Evolutionary conservation across 2,329 filamentous ascomycete species (phyloP), one percentile per base, ranked within the genome.

Genomic region (Nannizzia gypsea): DNA sequence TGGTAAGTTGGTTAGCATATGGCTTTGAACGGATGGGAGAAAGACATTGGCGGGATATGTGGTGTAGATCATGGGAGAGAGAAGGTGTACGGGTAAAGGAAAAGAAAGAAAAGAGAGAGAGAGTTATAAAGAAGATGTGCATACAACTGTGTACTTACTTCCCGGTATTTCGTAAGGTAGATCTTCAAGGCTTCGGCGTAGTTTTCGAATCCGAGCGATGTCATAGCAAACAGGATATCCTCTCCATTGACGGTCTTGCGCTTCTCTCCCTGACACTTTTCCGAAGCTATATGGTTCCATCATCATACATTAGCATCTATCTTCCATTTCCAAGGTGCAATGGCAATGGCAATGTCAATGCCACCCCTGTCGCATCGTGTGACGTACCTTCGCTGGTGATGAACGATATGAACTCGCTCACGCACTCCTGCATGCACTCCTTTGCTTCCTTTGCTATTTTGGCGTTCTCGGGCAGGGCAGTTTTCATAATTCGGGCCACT

Each of bases 401-500:
- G 80, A 99, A 99, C 5, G 90, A 96, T 79, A 99, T 99, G 76
- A 99, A 99, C 77, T 99, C 93, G 84, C 91, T 96, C 61, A 99
- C 93, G 72, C 93, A 99, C 76, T 99, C 93, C 75, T 99, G 93
- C 93, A 99, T 97, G 77, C 93, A 99, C 74, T 99, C 93, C 75
- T 99, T 99, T 60, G 93, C 93, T 73, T 99, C 93, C 73, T 99
- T 99, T 62, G 91, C 91, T 63, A 99, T 99, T 77, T 99, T 99
- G 67, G 93, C 93, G 71, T 99, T 99, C 66, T 99, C 93, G 57
- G 93, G 93, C 56, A 99, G 81, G 5, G 93, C 93, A 68, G 90
- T 88, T 76, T 99, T 99, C 93, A 99, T 99, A 74, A 99, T 97
- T 60, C 93, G 88, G 66, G 93, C 93, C 70, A 99, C 93, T 99